These are phyloP conservation scores for Magnaporthales sp. DNA, from an alignment of 2,329 filamentous ascomycete species.

Conservation along the genomic window DNA sequence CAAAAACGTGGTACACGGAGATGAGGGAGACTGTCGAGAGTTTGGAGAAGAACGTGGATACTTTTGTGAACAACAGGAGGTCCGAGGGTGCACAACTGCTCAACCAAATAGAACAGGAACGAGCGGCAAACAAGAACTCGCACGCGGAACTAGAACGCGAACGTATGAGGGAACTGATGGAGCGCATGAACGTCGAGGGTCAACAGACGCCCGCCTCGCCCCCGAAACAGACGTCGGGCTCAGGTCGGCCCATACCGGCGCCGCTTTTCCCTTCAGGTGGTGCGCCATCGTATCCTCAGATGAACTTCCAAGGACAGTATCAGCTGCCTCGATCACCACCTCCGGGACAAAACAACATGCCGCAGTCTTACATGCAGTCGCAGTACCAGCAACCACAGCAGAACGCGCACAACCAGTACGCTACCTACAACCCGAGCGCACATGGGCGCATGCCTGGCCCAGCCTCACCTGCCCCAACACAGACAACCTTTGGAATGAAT, in stretches of 20 bases:
- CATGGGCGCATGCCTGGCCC: constrained; percentile 50
- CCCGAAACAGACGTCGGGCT: constrained; percentile 20
- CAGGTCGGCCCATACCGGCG: constrained; percentile 23
- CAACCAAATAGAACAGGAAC: constrained; percentile 76
- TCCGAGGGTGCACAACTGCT: constrained; percentile 87
- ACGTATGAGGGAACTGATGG: constrained; percentile 82
- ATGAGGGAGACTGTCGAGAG: constrained; percentile 94
- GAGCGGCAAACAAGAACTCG: constrained; percentile 48
- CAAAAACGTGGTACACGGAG: constrained; percentile 88
- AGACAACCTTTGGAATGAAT: constrained; percentile 25
- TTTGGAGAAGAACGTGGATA: constrained; percentile 90
- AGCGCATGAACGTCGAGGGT: constrained; percentile 83
- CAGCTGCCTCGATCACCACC: constrained; percentile 50
- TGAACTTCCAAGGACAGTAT: constrained; percentile 48
- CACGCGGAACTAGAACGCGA: constrained; percentile 79
- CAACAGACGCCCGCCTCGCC: constrained; percentile 24
- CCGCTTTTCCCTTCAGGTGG: constrained; percentile 27
- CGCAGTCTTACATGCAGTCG: constrained; percentile 22
- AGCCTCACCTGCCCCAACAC: constrained; percentile 32
- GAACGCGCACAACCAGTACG: constrained; percentile 34
- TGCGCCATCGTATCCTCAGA: constrained; percentile 41
- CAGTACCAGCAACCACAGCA: constrained; percentile 27
- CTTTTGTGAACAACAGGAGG: constrained; percentile 89
- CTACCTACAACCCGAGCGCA: constrained; percentile 47
- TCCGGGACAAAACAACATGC: constrained; percentile 32